Base-by-base conservation (phyloP, 345 rosid genomes). In the Crucihimalaya himalaica region DNA sequence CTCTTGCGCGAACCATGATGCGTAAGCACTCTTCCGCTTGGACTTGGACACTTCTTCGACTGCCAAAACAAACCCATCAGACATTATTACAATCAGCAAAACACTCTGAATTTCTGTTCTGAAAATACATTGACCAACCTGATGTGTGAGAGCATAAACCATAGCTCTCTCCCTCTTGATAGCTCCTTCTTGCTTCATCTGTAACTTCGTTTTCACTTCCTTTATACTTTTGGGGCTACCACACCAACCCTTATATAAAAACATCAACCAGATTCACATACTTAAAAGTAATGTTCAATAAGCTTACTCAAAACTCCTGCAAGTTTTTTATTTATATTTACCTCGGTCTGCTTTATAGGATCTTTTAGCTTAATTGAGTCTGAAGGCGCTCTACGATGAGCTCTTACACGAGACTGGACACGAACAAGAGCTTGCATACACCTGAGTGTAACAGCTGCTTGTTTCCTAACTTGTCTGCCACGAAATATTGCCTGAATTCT, bases 341-440 rank as follows among this genome's bases (percentile, higher is more conserved):
- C 99, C 96, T 92, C 96, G 9, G 84, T 84, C 63, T 84, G 91
- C 86, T 84, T 83, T n/a, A 79, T 39, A 56, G 88, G 86, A 74
- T 87, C 89, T 43, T 73, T 51, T 1, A 64, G 53, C 58, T 78
- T 82, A 19, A 51, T 15, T 14, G 72, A 83, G n/a, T 85, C 85
- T 1, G 80, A 74, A 73, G 88, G 66, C 2, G 65, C 75, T 28
- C 70, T 66, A 27, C 50, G 81, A 27, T 81, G 86, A 20, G 94
- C 92, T 73, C 96, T 83, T 2, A 86, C 88, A 18, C 85, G 87
- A 70, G 91, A 88, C 80, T 95, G 98, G 52, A 87, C 97, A 61
- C 96, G 79, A 20, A 95, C 94, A 72, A 92, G 96, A 80, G 99
- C 98, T 73, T 95, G 97, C 98, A 95, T 95, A 75, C 98, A 90